These are phyloP conservation scores for Serendipita vermifera DNA, from an alignment of 768 basidiomycete genomes.

Conservation along the genomic window DNA sequence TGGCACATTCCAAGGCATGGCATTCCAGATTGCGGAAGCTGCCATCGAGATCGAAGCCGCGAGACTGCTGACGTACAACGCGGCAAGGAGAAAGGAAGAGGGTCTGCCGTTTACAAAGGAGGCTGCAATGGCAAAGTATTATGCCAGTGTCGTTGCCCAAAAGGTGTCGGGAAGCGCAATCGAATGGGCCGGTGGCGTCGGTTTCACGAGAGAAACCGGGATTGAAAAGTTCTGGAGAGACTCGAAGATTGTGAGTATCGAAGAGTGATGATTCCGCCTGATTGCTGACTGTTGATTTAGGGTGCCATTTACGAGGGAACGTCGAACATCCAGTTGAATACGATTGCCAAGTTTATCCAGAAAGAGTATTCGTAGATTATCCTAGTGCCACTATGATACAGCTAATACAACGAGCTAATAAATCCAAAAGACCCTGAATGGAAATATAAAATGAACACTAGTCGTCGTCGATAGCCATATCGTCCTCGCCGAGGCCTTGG, in stretches of 20 bases:
- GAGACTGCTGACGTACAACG: conserved; percentile 88
- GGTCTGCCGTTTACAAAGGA: conserved; percentile 77
- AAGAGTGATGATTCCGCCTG: no score
- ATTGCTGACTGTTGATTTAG: conserved; percentile 25
- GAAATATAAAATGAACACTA: no score
- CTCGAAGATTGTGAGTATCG: conserved; percentile 79
- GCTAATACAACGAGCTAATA: no score
- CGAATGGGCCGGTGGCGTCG: conserved; percentile 91
- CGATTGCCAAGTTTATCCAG: conserved; percentile 85
- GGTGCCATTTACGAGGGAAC: conserved; percentile 91
- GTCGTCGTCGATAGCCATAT: conserved; percentile 11
- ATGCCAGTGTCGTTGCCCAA: conserved; percentile 80
- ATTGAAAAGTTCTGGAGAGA: conserved; percentile 97
- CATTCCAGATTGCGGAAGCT: conserved; percentile 83
- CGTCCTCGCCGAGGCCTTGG: conserved; percentile 11
- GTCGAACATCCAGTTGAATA: conserved; percentile 95
- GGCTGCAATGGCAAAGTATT: conserved; percentile 98
- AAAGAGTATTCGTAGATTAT: conserved; percentile 54
- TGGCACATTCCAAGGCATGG: conserved; percentile 93
- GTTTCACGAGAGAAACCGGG: conserved; percentile 85
- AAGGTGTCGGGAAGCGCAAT: conserved; percentile 78
- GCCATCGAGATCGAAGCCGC: conserved; percentile 85
- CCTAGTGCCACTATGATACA: background rate
- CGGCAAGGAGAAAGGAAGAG: conserved; percentile 75
- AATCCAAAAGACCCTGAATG: no score